phyloP scores from a whole-genome alignment of 108 stramenopile species.

The Chaetoceros tenuissimus region DNA sequence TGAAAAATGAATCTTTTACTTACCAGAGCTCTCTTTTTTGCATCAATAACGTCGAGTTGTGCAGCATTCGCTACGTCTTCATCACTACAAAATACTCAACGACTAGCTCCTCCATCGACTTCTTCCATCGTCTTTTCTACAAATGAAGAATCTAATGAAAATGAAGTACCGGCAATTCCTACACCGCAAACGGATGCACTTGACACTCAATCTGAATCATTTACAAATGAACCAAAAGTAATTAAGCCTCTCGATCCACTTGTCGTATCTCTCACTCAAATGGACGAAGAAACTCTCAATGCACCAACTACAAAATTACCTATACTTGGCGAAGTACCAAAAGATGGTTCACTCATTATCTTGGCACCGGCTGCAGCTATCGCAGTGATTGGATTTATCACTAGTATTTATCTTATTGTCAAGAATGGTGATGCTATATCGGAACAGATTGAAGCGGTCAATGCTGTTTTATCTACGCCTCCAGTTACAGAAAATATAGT shows the following conservation, averaged over 20 bases:
- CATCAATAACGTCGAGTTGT: no score
- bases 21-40: no score
- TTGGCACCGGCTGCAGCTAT: slow-evolving; percentile 57
- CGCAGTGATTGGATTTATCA: slow-evolving; percentile 49
- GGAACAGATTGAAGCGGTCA: background rate
- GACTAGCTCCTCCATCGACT: no score
- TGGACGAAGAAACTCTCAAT: slow-evolving; percentile 24
- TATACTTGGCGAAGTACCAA: slow-evolving; percentile 59
- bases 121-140: no score
- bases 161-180: no score
- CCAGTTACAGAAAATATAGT: background rate
- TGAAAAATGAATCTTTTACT: no score
- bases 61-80: no score
- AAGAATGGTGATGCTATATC: slow-evolving; percentile 43
- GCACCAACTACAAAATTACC: slow-evolving; percentile 35
- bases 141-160: no score
- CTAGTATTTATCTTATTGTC: slow-evolving; percentile 45
- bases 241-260: slow-evolving; percentile 51
- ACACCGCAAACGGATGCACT: no score
- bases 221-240: background rate
- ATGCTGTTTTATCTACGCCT: background rate
- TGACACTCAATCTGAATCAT: no score
- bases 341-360: slow-evolving; percentile 50
- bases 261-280: slow-evolving; percentile 51
- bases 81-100: no score